Conservation (phyloP, 2,329 filamentous ascomycete genomes). For the Alternaria ethzedia region DNA sequence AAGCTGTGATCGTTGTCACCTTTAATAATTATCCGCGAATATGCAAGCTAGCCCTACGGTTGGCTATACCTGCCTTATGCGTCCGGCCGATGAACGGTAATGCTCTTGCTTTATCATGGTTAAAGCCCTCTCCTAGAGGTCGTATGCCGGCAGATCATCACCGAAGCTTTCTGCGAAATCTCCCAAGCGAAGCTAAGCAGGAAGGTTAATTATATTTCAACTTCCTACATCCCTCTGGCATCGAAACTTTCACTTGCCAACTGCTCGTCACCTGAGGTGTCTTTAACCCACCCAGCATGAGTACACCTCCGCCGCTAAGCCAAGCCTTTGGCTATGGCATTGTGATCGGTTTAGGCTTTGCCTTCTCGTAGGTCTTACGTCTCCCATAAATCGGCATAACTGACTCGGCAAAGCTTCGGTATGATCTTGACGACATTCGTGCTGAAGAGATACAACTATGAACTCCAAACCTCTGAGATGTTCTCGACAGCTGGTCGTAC, state of each 20-base stretch:
- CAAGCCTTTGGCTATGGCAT: constrained; percentile 80
- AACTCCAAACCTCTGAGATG: constrained; percentile 89
- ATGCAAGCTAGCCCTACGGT: constrained; percentile 5
- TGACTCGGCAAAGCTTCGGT: constrained; percentile 56
- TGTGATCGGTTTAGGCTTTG: constrained; percentile 74
- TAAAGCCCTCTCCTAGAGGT: not conserved
- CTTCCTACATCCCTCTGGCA: not conserved
- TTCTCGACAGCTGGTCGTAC: constrained; percentile 88
- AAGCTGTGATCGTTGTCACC: constrained; percentile 8
- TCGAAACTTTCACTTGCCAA: not conserved
- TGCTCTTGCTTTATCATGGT: constrained; percentile 19
- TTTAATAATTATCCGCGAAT: not conserved
- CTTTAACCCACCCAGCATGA: not conserved
- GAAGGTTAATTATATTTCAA: not conserved
- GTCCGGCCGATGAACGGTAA: constrained; percentile 1
- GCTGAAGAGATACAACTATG: constrained; percentile 72
- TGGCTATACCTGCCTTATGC: constrained; percentile 9
- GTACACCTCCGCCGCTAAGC: constrained; percentile 45
- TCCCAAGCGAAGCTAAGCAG: not conserved
- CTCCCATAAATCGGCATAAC: not conserved
- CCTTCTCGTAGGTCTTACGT: constrained; percentile 63
- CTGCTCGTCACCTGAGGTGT: not conserved
- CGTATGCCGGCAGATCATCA: not conserved
- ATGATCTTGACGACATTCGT: constrained; percentile 78
- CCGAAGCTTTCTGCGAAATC: not conserved